Base-by-base conservation (phyloP, 2,329 filamentous ascomycete genomes). In the Aspergillus japonicus region DNA sequence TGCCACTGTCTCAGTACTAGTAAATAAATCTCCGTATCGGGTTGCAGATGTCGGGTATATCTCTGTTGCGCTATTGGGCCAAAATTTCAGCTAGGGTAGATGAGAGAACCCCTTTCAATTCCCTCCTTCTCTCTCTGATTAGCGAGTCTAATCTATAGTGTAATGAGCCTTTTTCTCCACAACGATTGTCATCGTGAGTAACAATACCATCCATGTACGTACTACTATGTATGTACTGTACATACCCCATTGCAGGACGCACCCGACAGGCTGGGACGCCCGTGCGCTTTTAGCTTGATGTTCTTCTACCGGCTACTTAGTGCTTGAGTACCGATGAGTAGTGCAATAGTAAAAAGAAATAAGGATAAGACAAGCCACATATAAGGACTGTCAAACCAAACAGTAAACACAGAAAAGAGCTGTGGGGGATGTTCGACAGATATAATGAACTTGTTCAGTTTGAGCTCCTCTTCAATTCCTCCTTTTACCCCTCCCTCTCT, bases 261-360 rank as follows among this genome's bases (percentile, higher is more conserved):
- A 61, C 61, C 64, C 63, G 60, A 47, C 42, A 62, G 50, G 47
- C 57, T 68, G 68, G 68, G 55, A 67, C 66, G 60, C 59, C 59
- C 62, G 64, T 59, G 60, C 65, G 59, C 63, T 62, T 65, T 57
- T 56, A 44, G 39, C 16, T 6, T 6, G 39, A 44, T 49, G 53
- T 33, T 35, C 33, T 5, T 42, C 35, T 19, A 14, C 26, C 11
- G 16, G 35, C 14, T 42, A 6, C 42, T 26, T 42, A 44, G 47
- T 55, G 1, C 44, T 52, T 16, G 10, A 44, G 48, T 16, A 11
- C 39, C 39, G 39, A 44, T 44, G 39, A 16, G 39, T 44, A 44
- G 39, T 19, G 39, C 6, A 44, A 44, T 44, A 44, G 16, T n/a
- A 8, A 44, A 8, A 44, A 19, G 39, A 10, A 44, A n/a, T 44